phyloP scores from a whole-genome alignment of 2,329 filamentous ascomycete species.

The Penicillium sp. region DNA sequence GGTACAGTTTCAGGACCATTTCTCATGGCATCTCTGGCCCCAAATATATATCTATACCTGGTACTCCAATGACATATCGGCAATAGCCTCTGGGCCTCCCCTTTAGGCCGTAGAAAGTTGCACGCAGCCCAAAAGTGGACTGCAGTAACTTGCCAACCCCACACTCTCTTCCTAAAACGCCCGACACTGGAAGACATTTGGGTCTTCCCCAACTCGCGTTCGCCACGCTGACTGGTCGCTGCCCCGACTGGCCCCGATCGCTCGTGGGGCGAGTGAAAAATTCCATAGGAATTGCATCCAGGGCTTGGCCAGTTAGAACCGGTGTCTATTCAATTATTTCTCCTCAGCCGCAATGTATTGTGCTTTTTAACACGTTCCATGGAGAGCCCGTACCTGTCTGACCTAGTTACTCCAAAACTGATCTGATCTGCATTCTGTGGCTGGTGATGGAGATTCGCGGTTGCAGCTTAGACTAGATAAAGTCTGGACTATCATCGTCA shows the following conservation, averaged over 20 bases:
- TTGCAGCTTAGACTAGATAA: no score
- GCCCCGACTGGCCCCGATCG: conserved; percentile 17
- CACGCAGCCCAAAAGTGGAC: conserved; percentile 10
- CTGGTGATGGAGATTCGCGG: neutral
- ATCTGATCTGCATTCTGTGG: no score
- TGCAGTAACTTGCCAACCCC: neutral
- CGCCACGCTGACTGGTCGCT: conserved; percentile 14
- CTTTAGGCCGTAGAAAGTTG: neutral
- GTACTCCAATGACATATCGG: conserved; percentile 17
- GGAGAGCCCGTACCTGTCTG: no score
- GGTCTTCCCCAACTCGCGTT: neutral
- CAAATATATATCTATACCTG: no score
- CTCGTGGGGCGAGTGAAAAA: conserved; percentile 20
- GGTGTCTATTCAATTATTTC: neutral
- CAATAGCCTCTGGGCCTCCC: neutral
- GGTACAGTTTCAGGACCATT: no score
- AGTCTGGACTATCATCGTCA: no score
- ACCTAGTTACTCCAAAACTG: no score
- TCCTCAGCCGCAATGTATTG: neutral
- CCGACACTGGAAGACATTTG: no score
- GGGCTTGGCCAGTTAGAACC: conserved; percentile 2
- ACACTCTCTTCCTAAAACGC: conserved; percentile 27
- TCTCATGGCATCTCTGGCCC: no score
- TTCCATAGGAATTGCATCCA: conserved; percentile 3
- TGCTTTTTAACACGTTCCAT: neutral